Percentiles rank a stretch among this genome's conserved stretches.
Evolutionary conservation across 768 basidiomycete species (phyloP).

Genomic region (Trichaptum fuscoviolaceum): DNA sequence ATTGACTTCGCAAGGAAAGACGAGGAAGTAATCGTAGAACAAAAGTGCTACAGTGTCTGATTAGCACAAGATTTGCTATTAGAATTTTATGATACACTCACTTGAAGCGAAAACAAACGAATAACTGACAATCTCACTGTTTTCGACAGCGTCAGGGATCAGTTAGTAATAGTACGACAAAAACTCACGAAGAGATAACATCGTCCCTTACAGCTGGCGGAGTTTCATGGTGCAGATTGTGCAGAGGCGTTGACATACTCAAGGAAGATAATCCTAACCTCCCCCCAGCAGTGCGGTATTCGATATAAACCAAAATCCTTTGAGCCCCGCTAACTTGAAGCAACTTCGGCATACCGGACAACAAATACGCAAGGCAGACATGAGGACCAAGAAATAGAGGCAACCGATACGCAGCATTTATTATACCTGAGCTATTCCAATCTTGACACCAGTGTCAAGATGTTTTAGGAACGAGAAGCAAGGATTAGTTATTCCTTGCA

Average conservation of each 20-base stretch:
- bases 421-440: neutral
- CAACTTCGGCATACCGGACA: neutral
- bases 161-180: neutral
- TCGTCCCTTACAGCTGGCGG: neutral
- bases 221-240: neutral
- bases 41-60: neutral
- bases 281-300: neutral
- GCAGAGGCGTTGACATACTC: neutral
- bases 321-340: neutral
- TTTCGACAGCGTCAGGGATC: neutral
- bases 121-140: neutral
- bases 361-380: neutral
- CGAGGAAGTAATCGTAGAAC: neutral
- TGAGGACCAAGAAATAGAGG: neutral
- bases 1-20: neutral
- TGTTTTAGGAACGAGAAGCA: neutral
- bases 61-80: neutral
- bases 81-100: neutral
- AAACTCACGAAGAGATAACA: neutral
- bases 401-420: neutral
- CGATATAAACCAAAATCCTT: neutral
- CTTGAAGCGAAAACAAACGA: neutral
- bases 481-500: neutral
- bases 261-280: neutral
- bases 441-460: neutral